Base-by-base conservation (phyloP, 176 grass and related monocot species). In the Canna indica region DNA sequence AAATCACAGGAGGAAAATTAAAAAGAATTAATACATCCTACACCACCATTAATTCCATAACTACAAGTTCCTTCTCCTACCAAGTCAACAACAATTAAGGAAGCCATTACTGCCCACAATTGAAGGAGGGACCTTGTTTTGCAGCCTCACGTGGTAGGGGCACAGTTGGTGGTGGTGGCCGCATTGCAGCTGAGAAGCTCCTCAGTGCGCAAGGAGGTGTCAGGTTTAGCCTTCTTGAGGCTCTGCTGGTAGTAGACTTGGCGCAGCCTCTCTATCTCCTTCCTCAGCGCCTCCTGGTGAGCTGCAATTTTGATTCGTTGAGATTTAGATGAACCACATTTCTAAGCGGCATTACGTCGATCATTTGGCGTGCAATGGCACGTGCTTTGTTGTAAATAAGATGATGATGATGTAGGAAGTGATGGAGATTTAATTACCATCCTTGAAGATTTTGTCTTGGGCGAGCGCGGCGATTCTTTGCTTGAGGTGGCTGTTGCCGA, bases 401-500 rank as follows among this genome's bases (percentile, higher is more conserved):
- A n/a, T n/a, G 41, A 44, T 10, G 41, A 44, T 8, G 41, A 44
- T 10, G 66, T 41, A 70, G 38, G 30, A 59, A 56, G 56, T 34
- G 48, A 46, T 53, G 72, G 77, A 71, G 67, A 50, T 60, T 30
- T 4, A 69, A 80, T 82, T 53, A 96, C 92, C 88, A 47, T 88
- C 88, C 85, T 91, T 96, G 66, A 96, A 86, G 67, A 96, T 85
- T 77, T 84, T 86, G 73, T 96, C 92, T 78, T 91, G 92, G 64
- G 83, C 82, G 41, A 96, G 81, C n/a, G 85, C 78, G 4, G 81
- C 85, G 41, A 96, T 91, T 27, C 86, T 79, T 70, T 96, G 92
- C 81, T 81, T 91, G 13, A 96, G 92, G 44, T 91, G 92, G 86
- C 81, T 86, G 72, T 96, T 96, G 46, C 88, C 88, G 47, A 96